Evolutionary conservation across 148 eudicot species (phyloP).

Genomic region (Agrostemma githago): DNA sequence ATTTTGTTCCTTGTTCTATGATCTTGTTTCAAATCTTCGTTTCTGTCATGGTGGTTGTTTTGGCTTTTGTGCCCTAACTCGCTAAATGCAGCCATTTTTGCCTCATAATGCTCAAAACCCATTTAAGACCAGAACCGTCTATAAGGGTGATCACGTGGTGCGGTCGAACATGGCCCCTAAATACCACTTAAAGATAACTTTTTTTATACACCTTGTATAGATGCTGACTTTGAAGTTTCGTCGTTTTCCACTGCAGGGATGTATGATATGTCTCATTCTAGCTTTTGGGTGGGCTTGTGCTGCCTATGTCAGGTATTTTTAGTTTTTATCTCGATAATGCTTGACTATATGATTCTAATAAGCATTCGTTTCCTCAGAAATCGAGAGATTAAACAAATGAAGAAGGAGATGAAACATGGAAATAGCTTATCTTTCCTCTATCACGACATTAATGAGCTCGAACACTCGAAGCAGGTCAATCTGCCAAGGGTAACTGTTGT

Average conservation of each 20-base stretch:
- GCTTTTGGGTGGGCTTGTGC: constrained; percentile 86
- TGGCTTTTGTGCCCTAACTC: neutral
- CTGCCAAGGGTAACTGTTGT: constrained; percentile 82
- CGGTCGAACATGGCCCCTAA: too few relatives aligned
- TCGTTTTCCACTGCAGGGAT: constrained; percentile 52
- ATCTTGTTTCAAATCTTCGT: neutral
- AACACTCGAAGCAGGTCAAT: constrained; percentile 74
- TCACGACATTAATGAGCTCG: constrained; percentile 69
- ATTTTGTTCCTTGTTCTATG: neutral
- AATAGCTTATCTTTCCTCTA: constrained; percentile 76
- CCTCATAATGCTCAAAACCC: too few relatives aligned
- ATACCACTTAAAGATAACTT: too few relatives aligned
- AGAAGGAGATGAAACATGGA: constrained; percentile 50
- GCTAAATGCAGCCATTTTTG: neutral
- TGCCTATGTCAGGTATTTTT: constrained; percentile 72
- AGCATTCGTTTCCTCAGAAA: constrained; percentile 38
- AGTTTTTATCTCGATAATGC: neutral
- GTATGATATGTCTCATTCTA: constrained; percentile 61
- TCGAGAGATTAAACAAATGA: constrained; percentile 73
- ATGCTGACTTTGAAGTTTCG: neutral
- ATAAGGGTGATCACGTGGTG: too few relatives aligned
- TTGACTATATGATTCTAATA: constrained; percentile 11
- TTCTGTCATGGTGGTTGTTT: neutral
- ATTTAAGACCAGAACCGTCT: too few relatives aligned
- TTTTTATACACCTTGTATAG: neutral